Evolutionary conservation across 805 yeast genomes (phyloP).

Genomic region (Debaryomyces prosopidis): DNA sequence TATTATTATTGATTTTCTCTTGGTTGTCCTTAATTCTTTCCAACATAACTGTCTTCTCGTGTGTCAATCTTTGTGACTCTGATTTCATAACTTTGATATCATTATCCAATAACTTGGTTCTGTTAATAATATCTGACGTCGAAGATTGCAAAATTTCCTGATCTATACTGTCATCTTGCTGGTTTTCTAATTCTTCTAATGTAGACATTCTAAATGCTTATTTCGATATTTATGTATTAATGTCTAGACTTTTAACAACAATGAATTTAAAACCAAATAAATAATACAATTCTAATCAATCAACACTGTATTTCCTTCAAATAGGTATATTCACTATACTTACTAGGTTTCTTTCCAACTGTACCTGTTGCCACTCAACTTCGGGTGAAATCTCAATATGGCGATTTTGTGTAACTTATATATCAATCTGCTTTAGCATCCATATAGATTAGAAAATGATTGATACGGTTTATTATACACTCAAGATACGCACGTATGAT

Average conservation of each 20-base stretch:
- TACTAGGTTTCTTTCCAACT: background rate
- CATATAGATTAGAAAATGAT: too few relatives aligned
- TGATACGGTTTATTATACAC: too few relatives aligned
- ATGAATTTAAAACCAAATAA: background rate
- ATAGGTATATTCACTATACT: background rate
- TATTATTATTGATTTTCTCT: conserved; percentile 93
- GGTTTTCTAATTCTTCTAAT: conserved; percentile 72
- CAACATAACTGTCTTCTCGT: conserved; percentile 89
- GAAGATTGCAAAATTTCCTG: conserved; percentile 78
- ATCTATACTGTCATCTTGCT: conserved; percentile 66
- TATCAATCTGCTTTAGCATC: background rate
- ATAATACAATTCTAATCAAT: background rate
- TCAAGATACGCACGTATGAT: background rate
- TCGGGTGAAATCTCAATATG: background rate
- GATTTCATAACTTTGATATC: conserved; percentile 94
- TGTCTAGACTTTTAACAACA: background rate
- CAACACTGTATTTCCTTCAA: background rate
- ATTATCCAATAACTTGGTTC: conserved; percentile 86
- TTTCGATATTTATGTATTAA: too few relatives aligned
- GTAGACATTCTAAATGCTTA: conserved; percentile 59
- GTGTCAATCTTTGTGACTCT: conserved; percentile 85
- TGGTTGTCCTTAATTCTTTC: conserved; percentile 94
- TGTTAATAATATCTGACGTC: conserved; percentile 78
- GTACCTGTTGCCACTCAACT: conserved; percentile 5
- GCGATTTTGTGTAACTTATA: conserved; percentile 5